Evolutionary conservation across 1,284 basidiomycete species (phyloP).

Genomic region (Naganishia albida): DNA sequence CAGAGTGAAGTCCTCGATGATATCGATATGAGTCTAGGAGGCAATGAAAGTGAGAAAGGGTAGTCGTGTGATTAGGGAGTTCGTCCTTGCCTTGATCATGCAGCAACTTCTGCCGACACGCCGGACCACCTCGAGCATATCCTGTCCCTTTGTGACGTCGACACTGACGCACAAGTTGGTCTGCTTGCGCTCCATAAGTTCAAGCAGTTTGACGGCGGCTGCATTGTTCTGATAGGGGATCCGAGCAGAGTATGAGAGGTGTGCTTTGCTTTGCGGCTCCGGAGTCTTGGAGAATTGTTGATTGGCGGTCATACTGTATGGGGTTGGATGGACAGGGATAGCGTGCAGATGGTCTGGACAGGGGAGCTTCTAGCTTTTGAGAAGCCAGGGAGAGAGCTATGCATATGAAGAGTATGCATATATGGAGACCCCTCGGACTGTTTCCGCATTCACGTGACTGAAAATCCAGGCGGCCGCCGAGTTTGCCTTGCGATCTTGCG

Average conservation of each 20-base stretch:
- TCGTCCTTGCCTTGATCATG: constrained; percentile 78
- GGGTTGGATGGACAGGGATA: no score
- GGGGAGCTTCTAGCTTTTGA: no score
- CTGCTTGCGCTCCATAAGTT: constrained; percentile 83
- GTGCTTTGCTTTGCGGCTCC: constrained; percentile 42
- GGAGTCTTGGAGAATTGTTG: constrained; percentile 23
- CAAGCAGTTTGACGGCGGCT: constrained; percentile 73
- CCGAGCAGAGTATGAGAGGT: constrained; percentile 66
- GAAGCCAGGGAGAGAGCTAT: no score
- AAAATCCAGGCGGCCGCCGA: constrained; percentile 10
- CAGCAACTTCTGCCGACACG: constrained; percentile 85
- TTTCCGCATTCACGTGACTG: constrained; percentile 23
- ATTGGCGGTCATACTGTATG: constrained; percentile 3
- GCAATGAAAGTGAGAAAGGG: neutral
- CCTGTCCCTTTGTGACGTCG: constrained; percentile 80
- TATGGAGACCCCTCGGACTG: neutral
- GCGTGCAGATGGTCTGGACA: no score
- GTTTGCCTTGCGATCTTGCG: constrained; percentile 3
- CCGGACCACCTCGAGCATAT: constrained; percentile 84
- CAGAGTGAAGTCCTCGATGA: constrained; percentile 86
- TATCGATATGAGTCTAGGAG: constrained; percentile 89
- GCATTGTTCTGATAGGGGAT: constrained; percentile 67
- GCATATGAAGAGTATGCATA: no score
- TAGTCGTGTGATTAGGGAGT: neutral
- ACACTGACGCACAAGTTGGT: constrained; percentile 79